Evolutionary conservation across 306 rosid genomes (phyloP).

Genomic region (Fragaria vesca): DNA sequence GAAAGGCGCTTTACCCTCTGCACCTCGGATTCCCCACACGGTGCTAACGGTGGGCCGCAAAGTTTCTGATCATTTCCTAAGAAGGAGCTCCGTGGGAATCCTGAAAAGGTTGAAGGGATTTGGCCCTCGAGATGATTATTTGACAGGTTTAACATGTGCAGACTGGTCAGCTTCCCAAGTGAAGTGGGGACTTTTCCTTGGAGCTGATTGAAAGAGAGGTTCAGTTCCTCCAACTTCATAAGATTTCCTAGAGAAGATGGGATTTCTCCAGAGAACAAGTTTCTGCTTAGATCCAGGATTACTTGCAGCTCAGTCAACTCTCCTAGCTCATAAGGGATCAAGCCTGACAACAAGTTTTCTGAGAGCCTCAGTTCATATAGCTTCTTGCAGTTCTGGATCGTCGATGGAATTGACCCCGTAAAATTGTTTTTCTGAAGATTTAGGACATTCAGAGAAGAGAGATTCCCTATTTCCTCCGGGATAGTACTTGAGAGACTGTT

Average conservation of each 20-base stretch:
- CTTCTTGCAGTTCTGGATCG: conserved; percentile 61
- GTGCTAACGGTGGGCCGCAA: conserved; percentile 67
- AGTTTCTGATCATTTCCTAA: conserved; percentile 47
- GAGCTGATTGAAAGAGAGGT: conserved; percentile 75
- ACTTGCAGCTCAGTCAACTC: conserved; percentile 75
- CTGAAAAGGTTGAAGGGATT: conserved; percentile 65
- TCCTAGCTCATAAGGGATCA: conserved; percentile 69
- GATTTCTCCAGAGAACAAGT: conserved; percentile 59
- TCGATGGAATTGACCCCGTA: conserved; percentile 68
- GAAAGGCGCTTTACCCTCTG: conserved; percentile 48
- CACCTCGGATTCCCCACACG: conserved; percentile 48
- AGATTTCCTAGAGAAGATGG: conserved; percentile 75
- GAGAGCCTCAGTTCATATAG: conserved; percentile 85
- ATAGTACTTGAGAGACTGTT: conserved; percentile 74
- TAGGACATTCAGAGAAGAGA: conserved; percentile 75
- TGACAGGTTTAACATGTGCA: conserved; percentile 77
- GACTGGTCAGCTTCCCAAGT: conserved; percentile 75
- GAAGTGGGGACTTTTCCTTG: conserved; percentile 62
- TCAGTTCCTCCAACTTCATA: conserved; percentile 77
- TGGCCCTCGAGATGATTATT: conserved; percentile 65
- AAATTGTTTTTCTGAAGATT: conserved; percentile 64
- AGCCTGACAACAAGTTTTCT: conserved; percentile 58
- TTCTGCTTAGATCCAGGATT: conserved; percentile 68
- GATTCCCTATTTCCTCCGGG: conserved; percentile 82
- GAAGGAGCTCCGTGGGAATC: conserved; percentile 78